A percentile compares a stretch with the other conserved stretches of the same genome.
These are phyloP conservation scores for Oryza meyeriana DNA, from an alignment of 176 grass and related monocot genomes.

Conservation along the genomic window DNA sequence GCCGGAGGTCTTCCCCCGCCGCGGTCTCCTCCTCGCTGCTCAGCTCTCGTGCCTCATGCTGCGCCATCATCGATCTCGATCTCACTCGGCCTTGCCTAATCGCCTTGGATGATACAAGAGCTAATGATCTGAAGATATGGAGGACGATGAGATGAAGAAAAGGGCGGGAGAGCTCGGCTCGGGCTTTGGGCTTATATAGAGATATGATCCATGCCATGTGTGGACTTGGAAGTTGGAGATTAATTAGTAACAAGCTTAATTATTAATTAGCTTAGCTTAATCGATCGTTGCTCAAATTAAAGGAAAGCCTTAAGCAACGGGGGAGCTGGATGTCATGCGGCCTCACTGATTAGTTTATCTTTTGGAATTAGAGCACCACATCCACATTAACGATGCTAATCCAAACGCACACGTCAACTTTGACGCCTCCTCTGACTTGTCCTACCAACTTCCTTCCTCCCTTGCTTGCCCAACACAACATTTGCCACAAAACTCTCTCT, in stretches of 20 bases:
- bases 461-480: not conserved
- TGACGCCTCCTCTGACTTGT: slow-evolving; percentile 12
- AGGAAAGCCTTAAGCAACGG: slow-evolving; percentile 64
- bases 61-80: not conserved
- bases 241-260: too few species aligned
- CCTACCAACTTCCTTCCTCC: not conserved
- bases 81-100: too few species aligned
- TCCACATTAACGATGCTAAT: slow-evolving; percentile 33
- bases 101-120: not conserved
- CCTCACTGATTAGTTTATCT: not conserved
- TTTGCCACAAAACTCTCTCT: not conserved
- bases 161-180: slow-evolving; percentile 43
- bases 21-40: slow-evolving; percentile 30
- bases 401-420: slow-evolving; percentile 31
- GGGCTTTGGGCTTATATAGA: slow-evolving; percentile 47
- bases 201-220: not conserved
- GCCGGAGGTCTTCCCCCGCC: slow-evolving; percentile 34
- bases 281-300: not conserved
- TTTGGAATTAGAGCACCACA: slow-evolving; percentile 30
- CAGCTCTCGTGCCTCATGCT: not conserved
- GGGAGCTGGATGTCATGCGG: not conserved
- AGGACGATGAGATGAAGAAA: slow-evolving; percentile 28
- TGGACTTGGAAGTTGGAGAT: slow-evolving; percentile 30
- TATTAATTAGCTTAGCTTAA: not conserved
- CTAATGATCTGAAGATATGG: not conserved